Evolutionary conservation across 192 early-diverging fungal genomes (phyloP), one percentile per base, ranked within the genome.

Genomic region (Rhizophagus clarus): DNA sequence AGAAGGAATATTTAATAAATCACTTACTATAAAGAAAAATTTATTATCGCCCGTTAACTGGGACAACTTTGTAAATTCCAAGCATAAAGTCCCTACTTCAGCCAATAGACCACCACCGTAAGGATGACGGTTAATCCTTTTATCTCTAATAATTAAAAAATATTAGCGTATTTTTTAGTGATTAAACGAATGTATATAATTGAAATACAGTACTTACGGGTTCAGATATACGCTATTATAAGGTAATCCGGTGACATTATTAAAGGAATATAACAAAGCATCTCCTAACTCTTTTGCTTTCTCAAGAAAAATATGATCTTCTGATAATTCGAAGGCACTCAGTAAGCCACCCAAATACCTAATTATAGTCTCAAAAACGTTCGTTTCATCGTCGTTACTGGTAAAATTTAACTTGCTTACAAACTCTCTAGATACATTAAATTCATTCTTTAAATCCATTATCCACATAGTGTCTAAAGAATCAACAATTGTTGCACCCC

Each of bases 291-390:
- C 87, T 22, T 88, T 83, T 0, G 94, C 92, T 84, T 95, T 94
- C 10, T 87, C 80, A 60, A 97, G 79, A 81, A 94, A 87, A 29
- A 90, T 75, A 14, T 70, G 70, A 61, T 97, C 95, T 37, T 86
- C 82, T 28, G 93, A 93, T 74, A 97, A 83, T 76, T 97, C 95
- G 76, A 96, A 97, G 4, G 96, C 94, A 17, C 90, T 88, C 37
- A 97, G 83, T 67, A 97, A 82, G 8, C 96, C 96, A 42, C 93
- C 96, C 4, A 86, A 70, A 73, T 86, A 86, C 1, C 96, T 90
- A 47, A 97, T 97, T 71, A 91, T 83, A 42, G 93, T 95, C 81
- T 97, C 96, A 84, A 97, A 97, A 72, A 95, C 90, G 40, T 89
- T 90, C 42, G 93, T 88, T 5, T 80, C 85, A 29, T 80, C 64